Evolutionary conservation across 1,284 basidiomycete species (phyloP).

Genomic region (Rhodofomes roseus): DNA sequence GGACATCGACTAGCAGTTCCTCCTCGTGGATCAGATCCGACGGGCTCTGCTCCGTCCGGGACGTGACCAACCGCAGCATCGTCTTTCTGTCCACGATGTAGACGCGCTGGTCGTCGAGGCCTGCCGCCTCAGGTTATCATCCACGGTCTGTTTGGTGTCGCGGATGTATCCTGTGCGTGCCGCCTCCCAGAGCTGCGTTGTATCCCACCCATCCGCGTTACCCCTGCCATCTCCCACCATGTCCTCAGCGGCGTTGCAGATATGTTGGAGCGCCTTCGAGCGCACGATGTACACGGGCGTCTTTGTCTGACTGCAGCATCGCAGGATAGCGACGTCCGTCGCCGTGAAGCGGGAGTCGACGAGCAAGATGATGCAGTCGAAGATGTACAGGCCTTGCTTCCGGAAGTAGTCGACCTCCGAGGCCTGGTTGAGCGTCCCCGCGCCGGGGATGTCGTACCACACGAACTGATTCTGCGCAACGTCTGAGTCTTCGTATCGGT

Average conservation of each 20-base stretch:
- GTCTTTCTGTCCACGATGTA: slow-evolving; percentile 2
- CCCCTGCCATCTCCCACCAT: neutral
- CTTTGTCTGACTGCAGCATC: neutral
- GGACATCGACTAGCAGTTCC: neutral
- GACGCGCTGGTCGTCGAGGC: neutral
- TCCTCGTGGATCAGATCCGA: neutral
- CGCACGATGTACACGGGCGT: slow-evolving; percentile 7
- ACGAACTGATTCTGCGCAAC: neutral
- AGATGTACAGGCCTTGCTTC: slow-evolving; percentile 3
- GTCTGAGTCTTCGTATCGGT: neutral
- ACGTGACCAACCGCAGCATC: neutral
- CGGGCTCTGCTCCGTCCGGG: neutral
- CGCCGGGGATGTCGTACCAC: slow-evolving; percentile 8
- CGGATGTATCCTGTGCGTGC: neutral
- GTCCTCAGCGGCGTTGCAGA: neutral
- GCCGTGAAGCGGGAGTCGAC: slow-evolving; percentile 5
- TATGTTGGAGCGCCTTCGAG: slow-evolving; percentile 5
- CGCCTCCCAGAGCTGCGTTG: neutral
- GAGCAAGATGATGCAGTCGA: slow-evolving; percentile 3
- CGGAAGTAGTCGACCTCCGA: slow-evolving; percentile 3
- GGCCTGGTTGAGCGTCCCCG: neutral
- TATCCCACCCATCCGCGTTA: neutral
- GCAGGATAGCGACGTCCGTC: slow-evolving; percentile 5
- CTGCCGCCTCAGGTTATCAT: neutral
- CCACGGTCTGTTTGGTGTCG: neutral